Percentiles rank a stretch among this genome's conserved stretches.
Evolutionary conservation across 1,284 basidiomycete species (phyloP).

Genomic region (Cryptococcus sp.): DNA sequence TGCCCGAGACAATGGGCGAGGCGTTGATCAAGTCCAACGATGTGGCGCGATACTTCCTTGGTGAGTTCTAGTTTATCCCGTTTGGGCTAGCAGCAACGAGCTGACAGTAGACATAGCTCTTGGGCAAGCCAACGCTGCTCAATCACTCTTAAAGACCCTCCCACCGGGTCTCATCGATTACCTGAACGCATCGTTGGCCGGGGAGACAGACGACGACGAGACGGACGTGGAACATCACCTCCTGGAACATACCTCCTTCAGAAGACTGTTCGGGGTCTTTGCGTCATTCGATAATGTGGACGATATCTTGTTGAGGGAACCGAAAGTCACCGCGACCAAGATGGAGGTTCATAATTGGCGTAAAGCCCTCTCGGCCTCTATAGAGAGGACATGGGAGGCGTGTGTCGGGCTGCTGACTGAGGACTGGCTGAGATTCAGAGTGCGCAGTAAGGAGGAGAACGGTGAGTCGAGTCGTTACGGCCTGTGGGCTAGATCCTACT

Average conservation of each 20-base stretch:
- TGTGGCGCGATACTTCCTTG: conserved; percentile 81
- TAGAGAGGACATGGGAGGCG: conserved; percentile 51
- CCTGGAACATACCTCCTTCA: conserved; percentile 38
- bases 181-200: conserved; percentile 24
- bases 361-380: conserved; percentile 29
- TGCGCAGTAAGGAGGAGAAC: conserved; percentile 21
- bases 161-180: conserved; percentile 61
- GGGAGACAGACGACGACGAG: conserved; percentile 67
- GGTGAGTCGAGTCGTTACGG: conserved; percentile 17
- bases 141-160: conserved; percentile 64
- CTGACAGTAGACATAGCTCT: conserved; percentile 57
- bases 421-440: conserved; percentile 56
- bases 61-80: conserved; percentile 54
- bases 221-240: conserved; percentile 57
- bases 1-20: conserved; percentile 69
- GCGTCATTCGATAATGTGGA: conserved; percentile 38
- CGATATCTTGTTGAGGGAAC: conserved; percentile 32
- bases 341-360: conserved; percentile 41
- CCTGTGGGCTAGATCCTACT: neutral
- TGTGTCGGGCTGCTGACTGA: conserved; percentile 54
- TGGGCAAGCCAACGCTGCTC: conserved; percentile 72
- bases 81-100: neutral
- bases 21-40: conserved; percentile 82
- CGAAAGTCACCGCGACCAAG: conserved; percentile 39
- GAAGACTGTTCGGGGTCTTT: conserved; percentile 39